Percentiles rank a stretch among this genome's conserved stretches.
Conservation (phyloP, 1,284 basidiomycete genomes). For the Ustilago esculenta region DNA sequence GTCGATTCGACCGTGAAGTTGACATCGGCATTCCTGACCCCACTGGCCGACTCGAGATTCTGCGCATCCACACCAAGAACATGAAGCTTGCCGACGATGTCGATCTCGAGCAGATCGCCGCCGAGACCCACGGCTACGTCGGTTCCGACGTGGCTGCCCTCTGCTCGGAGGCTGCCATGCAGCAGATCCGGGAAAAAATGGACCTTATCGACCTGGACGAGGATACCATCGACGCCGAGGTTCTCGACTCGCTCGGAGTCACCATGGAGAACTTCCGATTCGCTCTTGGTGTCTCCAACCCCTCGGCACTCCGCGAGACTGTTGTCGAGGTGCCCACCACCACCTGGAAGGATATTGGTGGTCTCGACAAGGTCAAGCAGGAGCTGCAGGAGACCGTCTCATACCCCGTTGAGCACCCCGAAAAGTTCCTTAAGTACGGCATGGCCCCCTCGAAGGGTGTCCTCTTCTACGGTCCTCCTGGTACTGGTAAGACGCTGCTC, state of each 20-base stretch:
- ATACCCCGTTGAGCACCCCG: conserved; percentile 99
- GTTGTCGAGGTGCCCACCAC: conserved; percentile 95
- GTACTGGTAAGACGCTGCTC: conserved; percentile 93
- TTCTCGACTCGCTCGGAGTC: conserved; percentile 92
- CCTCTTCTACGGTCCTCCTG: conserved; percentile 94
- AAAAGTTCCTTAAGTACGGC: conserved; percentile 99
- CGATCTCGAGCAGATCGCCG: conserved; percentile 94
- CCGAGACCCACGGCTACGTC: conserved; percentile 98
- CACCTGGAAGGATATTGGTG: conserved; percentile 99
- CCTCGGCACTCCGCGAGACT: conserved; percentile 94
- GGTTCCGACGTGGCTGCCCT: conserved; percentile 96
- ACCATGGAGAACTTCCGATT: conserved; percentile 99
- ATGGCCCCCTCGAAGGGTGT: conserved; percentile 99
- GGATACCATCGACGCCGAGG: conserved; percentile 96
- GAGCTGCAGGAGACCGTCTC: conserved; percentile 99
- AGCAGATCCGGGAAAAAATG: conserved; percentile 99
- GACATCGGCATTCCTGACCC: conserved; percentile 99
- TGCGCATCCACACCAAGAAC: conserved; percentile 99
- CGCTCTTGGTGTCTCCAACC: conserved; percentile 91
- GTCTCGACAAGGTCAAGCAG: conserved; percentile 98
- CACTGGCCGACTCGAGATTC: conserved; percentile 95
- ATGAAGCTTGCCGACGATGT: conserved; percentile 99
- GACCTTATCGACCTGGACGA: conserved; percentile 81
- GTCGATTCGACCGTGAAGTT: conserved; percentile 98
- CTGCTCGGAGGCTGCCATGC: conserved; percentile 97